Conservation (phyloP, 192 early-diverging fungal species). For the Linnemannia exigua region DNA sequence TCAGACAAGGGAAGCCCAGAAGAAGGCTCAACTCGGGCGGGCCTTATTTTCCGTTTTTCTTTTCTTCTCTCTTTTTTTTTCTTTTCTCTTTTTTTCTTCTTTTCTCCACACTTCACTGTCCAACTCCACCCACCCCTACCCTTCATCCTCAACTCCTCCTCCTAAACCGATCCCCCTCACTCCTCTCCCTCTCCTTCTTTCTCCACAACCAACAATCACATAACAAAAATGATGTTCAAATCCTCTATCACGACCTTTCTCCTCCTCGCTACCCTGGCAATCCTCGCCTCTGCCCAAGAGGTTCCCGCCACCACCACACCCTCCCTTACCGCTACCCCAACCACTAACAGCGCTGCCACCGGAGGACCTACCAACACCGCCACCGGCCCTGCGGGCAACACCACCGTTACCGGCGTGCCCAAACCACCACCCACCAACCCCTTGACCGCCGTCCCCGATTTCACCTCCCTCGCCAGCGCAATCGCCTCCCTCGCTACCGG, state of each 20-base stretch:
- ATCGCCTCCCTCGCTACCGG: slow-evolving; percentile 19
- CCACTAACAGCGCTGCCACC: background rate
- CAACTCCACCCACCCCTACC: background rate
- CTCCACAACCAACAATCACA: background rate
- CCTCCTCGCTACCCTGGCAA: slow-evolving; percentile 23
- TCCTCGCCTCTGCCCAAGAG: background rate
- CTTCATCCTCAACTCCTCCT: background rate
- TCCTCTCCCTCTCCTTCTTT: slow-evolving; percentile 12
- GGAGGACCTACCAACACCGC: background rate
- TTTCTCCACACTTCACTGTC: slow-evolving; percentile 24
- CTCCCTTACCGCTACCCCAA: background rate
- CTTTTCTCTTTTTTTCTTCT: background rate
- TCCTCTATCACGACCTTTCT: slow-evolving; percentile 24
- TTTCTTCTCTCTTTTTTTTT: background rate
- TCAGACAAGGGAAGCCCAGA: background rate
- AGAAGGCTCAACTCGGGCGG: background rate
- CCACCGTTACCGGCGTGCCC: background rate
- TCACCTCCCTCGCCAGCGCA: slow-evolving; percentile 32
- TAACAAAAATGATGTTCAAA: slow-evolving; percentile 25
- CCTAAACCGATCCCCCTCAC: background rate
- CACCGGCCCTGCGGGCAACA: background rate
- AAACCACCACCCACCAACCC: background rate
- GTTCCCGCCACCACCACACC: background rate
- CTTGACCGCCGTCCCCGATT: slow-evolving; percentile 8
- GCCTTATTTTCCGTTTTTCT: background rate